Evolutionary conservation across 768 basidiomycete species (phyloP).

Genomic region (Leccinum sublutescens): DNA sequence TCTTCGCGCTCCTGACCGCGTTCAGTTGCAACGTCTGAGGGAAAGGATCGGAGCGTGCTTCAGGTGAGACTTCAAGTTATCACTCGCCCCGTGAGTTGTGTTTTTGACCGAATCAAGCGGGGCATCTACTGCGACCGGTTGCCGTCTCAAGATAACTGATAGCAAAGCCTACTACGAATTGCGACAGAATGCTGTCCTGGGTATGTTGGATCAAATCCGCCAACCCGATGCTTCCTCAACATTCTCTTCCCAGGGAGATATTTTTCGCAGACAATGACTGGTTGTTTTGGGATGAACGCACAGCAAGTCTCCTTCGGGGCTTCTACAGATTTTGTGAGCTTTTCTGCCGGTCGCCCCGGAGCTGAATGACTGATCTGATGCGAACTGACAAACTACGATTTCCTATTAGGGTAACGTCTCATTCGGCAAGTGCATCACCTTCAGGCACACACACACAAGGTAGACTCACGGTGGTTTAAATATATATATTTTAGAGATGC

Average conservation of each 20-base stretch:
- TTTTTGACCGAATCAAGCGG: constrained; percentile 43
- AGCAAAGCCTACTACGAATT: constrained; percentile 52
- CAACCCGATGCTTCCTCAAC: constrained; percentile 1
- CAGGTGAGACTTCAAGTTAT: constrained; percentile 44
- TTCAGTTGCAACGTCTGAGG: constrained; percentile 51
- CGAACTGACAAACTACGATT: constrained; percentile 15
- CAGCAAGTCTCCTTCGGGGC: constrained; percentile 44
- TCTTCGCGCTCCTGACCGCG: constrained; percentile 63
- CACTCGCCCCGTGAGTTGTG: background rate
- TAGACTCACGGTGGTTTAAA: constrained; percentile 10
- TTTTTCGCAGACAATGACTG: constrained; percentile 47
- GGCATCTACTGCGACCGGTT: constrained; percentile 62
- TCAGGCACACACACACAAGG: constrained; percentile 4
- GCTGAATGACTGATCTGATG: background rate
- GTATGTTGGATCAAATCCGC: constrained; percentile 32
- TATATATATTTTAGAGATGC: constrained; percentile 42
- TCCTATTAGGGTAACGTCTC: constrained; percentile 67
- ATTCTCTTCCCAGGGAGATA: constrained; percentile 43
- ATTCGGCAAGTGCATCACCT: constrained; percentile 46
- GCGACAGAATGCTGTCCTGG: constrained; percentile 55
- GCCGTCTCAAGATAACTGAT: constrained; percentile 45
- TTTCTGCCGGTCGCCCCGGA: background rate
- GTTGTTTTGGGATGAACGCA: constrained; percentile 43
- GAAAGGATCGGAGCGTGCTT: constrained; percentile 70
- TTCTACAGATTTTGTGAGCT: constrained; percentile 77